These are phyloP conservation scores for Marasmius tenuissimus DNA, from an alignment of 1,284 basidiomycete species.

Conservation along the genomic window DNA sequence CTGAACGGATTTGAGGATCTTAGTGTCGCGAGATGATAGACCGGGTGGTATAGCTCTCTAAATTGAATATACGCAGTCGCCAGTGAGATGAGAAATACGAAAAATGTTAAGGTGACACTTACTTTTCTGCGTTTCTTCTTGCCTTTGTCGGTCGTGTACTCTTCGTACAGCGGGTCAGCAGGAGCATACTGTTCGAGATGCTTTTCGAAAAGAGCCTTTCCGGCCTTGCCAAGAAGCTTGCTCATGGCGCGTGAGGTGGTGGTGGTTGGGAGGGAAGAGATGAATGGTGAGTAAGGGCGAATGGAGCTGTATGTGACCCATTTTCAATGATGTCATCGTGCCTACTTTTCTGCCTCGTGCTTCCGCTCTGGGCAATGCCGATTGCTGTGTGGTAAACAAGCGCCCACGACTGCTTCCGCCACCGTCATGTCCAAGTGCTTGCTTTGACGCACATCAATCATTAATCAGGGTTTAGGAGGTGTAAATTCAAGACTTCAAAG, in stretches of 20 bases:
- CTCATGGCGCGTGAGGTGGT: constrained; percentile 1
- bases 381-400: no score
- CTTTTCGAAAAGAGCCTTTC: constrained; percentile 59
- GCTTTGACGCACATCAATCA: no score
- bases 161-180: constrained; percentile 80
- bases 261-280: neutral
- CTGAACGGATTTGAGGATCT: constrained; percentile 75
- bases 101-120: constrained; percentile 20
- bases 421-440: no score
- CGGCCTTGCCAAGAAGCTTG: constrained; percentile 43
- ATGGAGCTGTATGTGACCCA: neutral
- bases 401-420: no score
- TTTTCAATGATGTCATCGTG: neutral
- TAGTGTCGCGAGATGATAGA: constrained; percentile 75
- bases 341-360: no score
- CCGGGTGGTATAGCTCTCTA: constrained; percentile 79
- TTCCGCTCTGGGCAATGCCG: no score
- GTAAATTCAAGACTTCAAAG: no score
- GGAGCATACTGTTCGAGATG: constrained; percentile 69
- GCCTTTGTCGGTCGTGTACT: constrained; percentile 65
- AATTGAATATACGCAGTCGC: neutral
- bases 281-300: neutral
- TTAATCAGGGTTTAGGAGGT: no score
- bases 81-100: constrained; percentile 1
- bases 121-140: constrained; percentile 73